Evolutionary conservation across 2,329 filamentous ascomycete genomes (phyloP), one percentile per base, ranked within the genome.

Genomic region (Verticillium zaregamsianum): DNA sequence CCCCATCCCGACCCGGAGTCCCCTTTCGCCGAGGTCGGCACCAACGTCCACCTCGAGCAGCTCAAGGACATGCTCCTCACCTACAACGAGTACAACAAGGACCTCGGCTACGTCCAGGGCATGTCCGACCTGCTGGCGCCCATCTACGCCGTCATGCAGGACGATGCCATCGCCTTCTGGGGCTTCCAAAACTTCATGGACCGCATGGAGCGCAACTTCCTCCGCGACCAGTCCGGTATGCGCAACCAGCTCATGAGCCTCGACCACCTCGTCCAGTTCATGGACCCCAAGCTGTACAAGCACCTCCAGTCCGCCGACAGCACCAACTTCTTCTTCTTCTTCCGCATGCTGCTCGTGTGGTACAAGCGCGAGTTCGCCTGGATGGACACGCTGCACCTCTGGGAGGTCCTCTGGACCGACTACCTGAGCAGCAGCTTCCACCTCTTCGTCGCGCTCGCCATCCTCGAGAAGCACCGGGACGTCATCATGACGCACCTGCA

Each of bases 241-340:
- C 88, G 95, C 32, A 86, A 89, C 25, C 96, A 99, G 74, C 88
- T 99, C 3, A 81, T 92, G 45, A 93, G 94, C 0, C 86, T 99
- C 3, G 93, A 99, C 71, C 93, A 99, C 66, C 88, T 99, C 1
- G 93, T 98, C 14, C 93, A 96, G 72, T 91, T 99, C 62, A 93
- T 99, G 87, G 95, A 99, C 68, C 95, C 96, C 0, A 91, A 93
- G 72, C 86, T 99, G 8, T 98, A 97, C 76, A 82, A 91, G 2
- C 95, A 99, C 69, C 85, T 99, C 0, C 87, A 96, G 74, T 88
- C 86, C 17, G 91, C 93, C 23, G 96, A 99, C 70, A 96, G 91
- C 70, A 99, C 95, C 28, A 99, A 99, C 74, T 99, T 99, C 77
- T 99, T 99, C 78, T 99, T 99, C 81, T 98, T 99, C 81, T 99